phyloP scores from a whole-genome alignment of 1,284 basidiomycete genomes.

The Uromyces viciae-fabae region DNA sequence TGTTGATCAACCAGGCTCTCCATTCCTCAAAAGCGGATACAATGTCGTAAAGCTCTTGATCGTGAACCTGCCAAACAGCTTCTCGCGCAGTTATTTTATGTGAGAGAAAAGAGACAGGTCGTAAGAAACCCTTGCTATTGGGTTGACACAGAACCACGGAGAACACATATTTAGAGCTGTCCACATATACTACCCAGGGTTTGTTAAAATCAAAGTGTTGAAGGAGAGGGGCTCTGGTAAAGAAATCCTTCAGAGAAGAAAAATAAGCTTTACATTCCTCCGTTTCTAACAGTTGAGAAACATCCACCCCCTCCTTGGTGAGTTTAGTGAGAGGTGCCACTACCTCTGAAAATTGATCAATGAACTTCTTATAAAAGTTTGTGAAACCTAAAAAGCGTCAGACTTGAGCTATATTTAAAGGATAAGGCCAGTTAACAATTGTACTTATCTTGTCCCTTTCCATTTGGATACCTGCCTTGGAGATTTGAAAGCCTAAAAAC shows the following conservation, averaged over 20 bases:
- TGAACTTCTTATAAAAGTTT: slow-evolving; percentile 32
- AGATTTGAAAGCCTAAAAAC: slow-evolving; percentile 20
- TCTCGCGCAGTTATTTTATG: neutral
- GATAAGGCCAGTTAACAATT: slow-evolving; percentile 4
- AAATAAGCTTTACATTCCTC: neutral
- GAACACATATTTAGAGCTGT: neutral
- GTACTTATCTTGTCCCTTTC: neutral
- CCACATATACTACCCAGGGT: neutral
- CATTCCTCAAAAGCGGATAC: slow-evolving; percentile 12
- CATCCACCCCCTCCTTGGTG: neutral
- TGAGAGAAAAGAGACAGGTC: slow-evolving; percentile 4
- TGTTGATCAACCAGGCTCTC: slow-evolving; percentile 10
- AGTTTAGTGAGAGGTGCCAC: neutral
- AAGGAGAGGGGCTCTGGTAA: neutral
- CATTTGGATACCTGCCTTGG: neutral
- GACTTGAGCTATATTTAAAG: neutral
- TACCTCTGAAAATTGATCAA: neutral
- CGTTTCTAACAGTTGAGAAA: neutral
- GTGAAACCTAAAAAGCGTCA: slow-evolving; percentile 1
- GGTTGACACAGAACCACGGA: neutral
- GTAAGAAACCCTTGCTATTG: neutral
- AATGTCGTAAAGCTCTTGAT: slow-evolving; percentile 14
- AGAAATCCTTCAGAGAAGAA: neutral
- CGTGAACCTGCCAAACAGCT: neutral
- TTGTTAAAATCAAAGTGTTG: neutral